Evolutionary conservation across 2,329 filamentous ascomycete genomes (phyloP), one percentile per base, ranked within the genome.

Genomic region (Penicillium sp.): DNA sequence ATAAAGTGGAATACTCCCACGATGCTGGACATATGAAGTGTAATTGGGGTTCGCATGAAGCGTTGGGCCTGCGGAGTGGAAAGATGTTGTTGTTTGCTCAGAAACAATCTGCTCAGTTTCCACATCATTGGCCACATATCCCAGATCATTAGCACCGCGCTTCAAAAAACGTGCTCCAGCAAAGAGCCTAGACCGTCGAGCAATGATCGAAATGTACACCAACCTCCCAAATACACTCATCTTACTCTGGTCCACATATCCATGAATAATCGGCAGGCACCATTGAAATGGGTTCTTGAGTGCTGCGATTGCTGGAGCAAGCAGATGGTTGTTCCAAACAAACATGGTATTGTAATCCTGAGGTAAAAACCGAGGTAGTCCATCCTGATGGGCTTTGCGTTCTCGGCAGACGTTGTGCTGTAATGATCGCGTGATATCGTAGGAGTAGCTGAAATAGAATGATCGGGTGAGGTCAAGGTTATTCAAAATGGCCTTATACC

Each of bases 361-460:
- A 65, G 92, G 86, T 31, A 84, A 82, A 7, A 83, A 81, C 27
- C 84, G 82, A 2, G 84, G 78, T 13, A 82, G 76, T 1, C 90
- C 90, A 58, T 87, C 81, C 29, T 85, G 82, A 49, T 96, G 76
- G 3, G 88, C 86, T 49, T 84, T 81, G 39, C 95, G 84, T 74
- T 97, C 92, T 31, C 87, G 84, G 21, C 87, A 88, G 59, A 99
- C 92, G 68, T 99, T 99, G 69, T 93, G 87, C 73, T 99, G 95
- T 47, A 99, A 79, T 1, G 92, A 96, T 53, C 88, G 86, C 0
- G 95, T 99, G 64, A 98, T 90, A 71, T 99, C 91, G 77, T 99
- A 99, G 0, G 93, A 96, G 72, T 97, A 97, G 78, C 93, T 97
- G 79, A 97, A 99, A 76, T 99, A 99, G 74, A 99, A 99, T 0